A percentile compares a stretch with the other conserved stretches of the same genome.
Evolutionary conservation across 495 filamentous ascomycete genomes (phyloP).

Genomic region (Cercophora newfieldiana): DNA sequence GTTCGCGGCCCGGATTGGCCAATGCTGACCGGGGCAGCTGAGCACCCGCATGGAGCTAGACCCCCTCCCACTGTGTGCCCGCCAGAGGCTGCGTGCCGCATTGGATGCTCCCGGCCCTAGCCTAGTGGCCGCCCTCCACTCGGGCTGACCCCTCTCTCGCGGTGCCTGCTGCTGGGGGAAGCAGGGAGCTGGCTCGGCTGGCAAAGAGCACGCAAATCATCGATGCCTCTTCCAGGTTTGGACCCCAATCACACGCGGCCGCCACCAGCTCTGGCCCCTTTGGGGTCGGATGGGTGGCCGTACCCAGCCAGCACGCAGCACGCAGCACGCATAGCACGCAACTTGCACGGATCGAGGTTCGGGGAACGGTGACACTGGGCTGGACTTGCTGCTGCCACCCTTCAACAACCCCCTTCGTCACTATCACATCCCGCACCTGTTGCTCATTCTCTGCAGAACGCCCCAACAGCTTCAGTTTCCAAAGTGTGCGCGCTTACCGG

Average conservation of each 20-base stretch:
- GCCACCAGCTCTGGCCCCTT: neutral
- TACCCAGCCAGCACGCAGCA: neutral
- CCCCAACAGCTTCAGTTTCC: constrained; percentile 11
- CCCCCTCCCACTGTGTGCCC: neutral
- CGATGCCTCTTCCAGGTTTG: neutral
- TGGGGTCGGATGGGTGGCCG: neutral
- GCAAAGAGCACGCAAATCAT: neutral
- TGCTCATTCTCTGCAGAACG: neutral
- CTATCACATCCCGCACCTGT: constrained; percentile 20
- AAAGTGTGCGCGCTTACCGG: constrained; percentile 14
- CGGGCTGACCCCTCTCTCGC: neutral
- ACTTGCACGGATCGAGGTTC: neutral
- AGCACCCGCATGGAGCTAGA: constrained; percentile 8
- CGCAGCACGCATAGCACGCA: neutral
- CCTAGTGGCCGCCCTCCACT: constrained; percentile 3
- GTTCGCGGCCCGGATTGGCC: neutral
- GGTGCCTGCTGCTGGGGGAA: neutral
- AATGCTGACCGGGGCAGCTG: constrained; percentile 5
- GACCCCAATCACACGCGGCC: constrained; percentile 11
- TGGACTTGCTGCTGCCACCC: constrained; percentile 4
- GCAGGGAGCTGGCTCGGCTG: constrained; percentile 5
- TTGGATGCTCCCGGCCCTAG: constrained; percentile 3
- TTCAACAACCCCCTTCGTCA: constrained; percentile 15
- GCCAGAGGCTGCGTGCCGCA: neutral
- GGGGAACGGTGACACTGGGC: neutral